Evolutionary conservation across 371 early-diverging fungal species (phyloP), one percentile per base, ranked within the genome.

Genomic region (Chytridiales sp.): DNA sequence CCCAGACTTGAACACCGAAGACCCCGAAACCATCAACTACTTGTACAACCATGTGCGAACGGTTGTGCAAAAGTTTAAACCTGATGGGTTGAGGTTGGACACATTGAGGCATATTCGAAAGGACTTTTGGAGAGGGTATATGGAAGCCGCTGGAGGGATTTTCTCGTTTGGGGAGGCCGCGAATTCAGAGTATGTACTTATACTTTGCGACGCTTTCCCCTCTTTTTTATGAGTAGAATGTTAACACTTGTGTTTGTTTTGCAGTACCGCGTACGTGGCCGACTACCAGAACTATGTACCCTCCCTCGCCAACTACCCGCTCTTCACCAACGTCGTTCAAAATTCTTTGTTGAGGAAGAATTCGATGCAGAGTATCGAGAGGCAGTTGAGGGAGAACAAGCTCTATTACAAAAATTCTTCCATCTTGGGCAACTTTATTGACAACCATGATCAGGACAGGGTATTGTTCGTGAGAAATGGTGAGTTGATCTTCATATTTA

Each of bases 61-160:
- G 26, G 50, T 68, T 56, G 59, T 62, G 4, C 59, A 47, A n/a
- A 63, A 56, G 19, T 77, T 67, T 53, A 65, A 61, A 17, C 68
- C 78, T 39, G 78, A 79, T 56, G 80, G 74, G 19, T 62, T 78
- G 35, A 66, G 80, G 27, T 62, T 80, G 15, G 78, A 80, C 55
- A 74, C 80, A 1, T 69, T 69, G n/a, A 74, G 67, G 57, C 75
- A 77, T 61, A 44, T 76, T 31, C 67, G 70, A 17, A 61, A 58
- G 35, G 54, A 56, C 51, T 80, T 77, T 62, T 80, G 76, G 76
- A 44, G 55, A 17, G 58, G 30, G 0, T 74, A 69, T 44, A 35
- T 68, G 11, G 42, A 24, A 19, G 59, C 61, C n/a, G 67, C 69
- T 27, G 71, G 74, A 27, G 41, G 24, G 32, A 71, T 72, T 5